Base-by-base conservation (phyloP, 2,329 filamentous ascomycete genomes). In the Penicillium aurantiogriseum region DNA sequence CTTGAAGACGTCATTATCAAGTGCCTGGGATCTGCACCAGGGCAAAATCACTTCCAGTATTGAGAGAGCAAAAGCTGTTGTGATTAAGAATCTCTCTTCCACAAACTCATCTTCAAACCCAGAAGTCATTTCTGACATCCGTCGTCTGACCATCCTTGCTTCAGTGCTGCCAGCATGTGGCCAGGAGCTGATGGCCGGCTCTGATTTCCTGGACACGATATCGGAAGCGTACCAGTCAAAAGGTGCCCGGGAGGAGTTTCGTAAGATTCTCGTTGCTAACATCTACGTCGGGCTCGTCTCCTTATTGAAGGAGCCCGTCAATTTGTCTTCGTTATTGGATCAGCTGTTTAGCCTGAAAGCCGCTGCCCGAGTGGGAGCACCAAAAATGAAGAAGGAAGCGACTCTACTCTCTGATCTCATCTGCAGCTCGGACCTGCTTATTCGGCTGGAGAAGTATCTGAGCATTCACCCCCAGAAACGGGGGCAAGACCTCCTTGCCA, bases 151-250 rank as follows among this genome's bases (percentile, higher is more conserved):
- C 11, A 65, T 77, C 23, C 63, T 80, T 33, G 63, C 74, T 5
- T 76, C 73, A 27, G 63, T 69, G 27, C 69, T 77, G 54, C 74
- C 76, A 23, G 67, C 80, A 25, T 76, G 76, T 44, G 83, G 81
- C 31, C 73, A 77, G 7, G 80, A 90, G 64, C 87, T 96, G 66
- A 83, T 96, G 65, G 89, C 89, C 0, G 93, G 93, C 1, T 92
- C 89, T 50, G 93, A 97, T 74, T 93, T 94, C 65, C 75, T 96
- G 21, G 93, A 97, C 71, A 85, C 88, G 0, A 80, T 96, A 13
- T 69, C 70, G 51, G 77, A 79, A 59, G 68, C 69, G 31, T 79
- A 79, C 59, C 65, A 67, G 31, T 77, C 78, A 48, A 81, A 87
- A 56, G 86, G 85, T 72, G 84, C 48, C 3, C 40, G 87, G 56